Percentiles rank a stretch among this genome's conserved stretches.
phyloP scores from a whole-genome alignment of 306 rosid species.

The Inga leiocalycina region DNA sequence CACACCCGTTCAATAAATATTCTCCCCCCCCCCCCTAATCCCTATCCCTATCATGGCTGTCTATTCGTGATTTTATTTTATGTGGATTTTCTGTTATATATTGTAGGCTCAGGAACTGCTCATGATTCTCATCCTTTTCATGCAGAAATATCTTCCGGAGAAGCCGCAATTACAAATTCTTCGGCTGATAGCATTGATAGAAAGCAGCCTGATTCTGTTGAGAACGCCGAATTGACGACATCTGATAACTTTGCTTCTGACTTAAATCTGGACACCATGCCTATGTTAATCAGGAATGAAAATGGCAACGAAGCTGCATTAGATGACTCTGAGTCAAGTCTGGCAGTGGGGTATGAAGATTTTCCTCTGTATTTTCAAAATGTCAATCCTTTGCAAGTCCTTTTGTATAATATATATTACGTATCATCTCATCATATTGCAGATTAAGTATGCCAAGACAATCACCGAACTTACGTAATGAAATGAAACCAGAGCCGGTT shows the following conservation, averaged over 20 bases:
- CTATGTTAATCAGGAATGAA: constrained; percentile 37
- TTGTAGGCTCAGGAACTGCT: constrained; percentile 34
- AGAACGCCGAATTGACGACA: constrained; percentile 23
- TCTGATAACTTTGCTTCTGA: constrained; percentile 37
- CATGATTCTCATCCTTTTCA: constrained; percentile 24
- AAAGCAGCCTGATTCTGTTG: constrained; percentile 29
- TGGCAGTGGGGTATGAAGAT: constrained; percentile 61
- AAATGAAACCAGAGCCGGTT: constrained; percentile 49
- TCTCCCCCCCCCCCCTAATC: neutral
- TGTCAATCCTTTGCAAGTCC: neutral
- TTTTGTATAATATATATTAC: neutral
- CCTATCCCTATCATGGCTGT: neutral
- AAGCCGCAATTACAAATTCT: constrained; percentile 38
- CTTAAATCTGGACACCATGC: constrained; percentile 15
- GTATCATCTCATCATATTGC: constrained; percentile 26
- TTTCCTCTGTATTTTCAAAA: constrained; percentile 11
- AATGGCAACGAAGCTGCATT: constrained; percentile 30
- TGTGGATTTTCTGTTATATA: constrained; percentile 26
- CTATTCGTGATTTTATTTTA: neutral
- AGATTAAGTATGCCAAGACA: constrained; percentile 42
- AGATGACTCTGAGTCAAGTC: constrained; percentile 37
- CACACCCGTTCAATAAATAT: neutral
- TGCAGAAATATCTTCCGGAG: constrained; percentile 42
- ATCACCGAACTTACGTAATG: constrained; percentile 35
- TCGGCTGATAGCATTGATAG: constrained; percentile 32